Conservation (phyloP, 768 basidiomycete species). For the Tulasnella calospora region DNA sequence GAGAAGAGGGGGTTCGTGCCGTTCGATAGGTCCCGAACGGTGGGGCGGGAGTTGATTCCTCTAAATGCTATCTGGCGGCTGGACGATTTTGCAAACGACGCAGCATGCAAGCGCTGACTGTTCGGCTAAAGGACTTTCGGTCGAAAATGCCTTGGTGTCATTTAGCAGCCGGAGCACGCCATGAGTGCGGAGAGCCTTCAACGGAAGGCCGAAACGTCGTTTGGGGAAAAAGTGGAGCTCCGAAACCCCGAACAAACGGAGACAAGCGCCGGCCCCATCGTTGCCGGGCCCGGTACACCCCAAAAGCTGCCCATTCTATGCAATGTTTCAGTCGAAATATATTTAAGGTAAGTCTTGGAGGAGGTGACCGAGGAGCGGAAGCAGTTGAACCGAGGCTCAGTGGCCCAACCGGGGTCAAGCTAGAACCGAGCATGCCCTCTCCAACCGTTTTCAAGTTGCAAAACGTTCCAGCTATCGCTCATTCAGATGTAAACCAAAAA, state of each 20-base stretch:
- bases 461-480: too few species aligned
- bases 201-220: background rate
- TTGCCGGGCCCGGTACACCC: background rate
- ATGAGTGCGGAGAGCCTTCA: background rate
- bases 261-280: background rate
- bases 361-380: too few species aligned
- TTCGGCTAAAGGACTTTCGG: background rate
- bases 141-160: slow-evolving; percentile 2
- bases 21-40: background rate
- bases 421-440: too few species aligned
- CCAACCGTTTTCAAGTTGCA: too few species aligned
- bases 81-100: background rate
- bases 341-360: too few species aligned
- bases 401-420: too few species aligned
- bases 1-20: background rate
- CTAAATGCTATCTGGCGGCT: background rate
- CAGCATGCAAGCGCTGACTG: background rate
- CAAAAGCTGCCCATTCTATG: background rate
- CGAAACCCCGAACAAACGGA: background rate
- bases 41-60: background rate
- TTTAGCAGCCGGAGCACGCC: slow-evolving; percentile 2
- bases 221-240: background rate
- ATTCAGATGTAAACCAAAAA: too few species aligned
- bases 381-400: too few species aligned
- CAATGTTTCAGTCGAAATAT: too few species aligned